Evolutionary conservation across 2,329 filamentous ascomycete species (phyloP).

Genomic region (Clonostachys chloroleuca): DNA sequence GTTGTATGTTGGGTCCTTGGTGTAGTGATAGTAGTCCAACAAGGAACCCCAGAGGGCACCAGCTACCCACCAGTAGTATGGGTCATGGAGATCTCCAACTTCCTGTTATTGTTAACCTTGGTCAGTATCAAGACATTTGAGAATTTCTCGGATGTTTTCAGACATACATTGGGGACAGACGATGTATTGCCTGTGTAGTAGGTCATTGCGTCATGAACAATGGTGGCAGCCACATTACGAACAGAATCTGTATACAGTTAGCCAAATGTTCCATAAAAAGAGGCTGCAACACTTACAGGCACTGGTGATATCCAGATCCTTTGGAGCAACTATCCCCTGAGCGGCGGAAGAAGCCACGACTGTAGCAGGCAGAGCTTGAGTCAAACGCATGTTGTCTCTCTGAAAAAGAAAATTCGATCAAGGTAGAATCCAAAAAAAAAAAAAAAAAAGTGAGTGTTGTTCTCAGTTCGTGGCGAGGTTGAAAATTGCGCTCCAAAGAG

Average conservation of each 20-base stretch:
- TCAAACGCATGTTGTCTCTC: conserved; percentile 14
- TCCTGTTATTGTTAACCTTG: conserved; percentile 22
- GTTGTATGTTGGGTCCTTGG: conserved; percentile 59
- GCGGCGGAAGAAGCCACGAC: conserved; percentile 12
- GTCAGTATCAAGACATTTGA: neutral
- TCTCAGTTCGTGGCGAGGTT: neutral
- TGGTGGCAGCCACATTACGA: conserved; percentile 52
- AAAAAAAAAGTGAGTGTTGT: neutral
- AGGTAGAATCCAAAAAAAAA: neutral
- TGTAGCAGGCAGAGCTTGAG: conserved; percentile 10
- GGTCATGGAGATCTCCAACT: conserved; percentile 58
- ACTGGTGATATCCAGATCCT: conserved; percentile 30
- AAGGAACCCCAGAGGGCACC: conserved; percentile 64
- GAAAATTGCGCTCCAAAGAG: too few species aligned
- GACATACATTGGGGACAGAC: conserved; percentile 37
- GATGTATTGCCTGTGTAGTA: conserved; percentile 61
- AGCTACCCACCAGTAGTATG: conserved; percentile 67
- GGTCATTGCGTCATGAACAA: conserved; percentile 57
- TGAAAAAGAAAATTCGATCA: neutral
- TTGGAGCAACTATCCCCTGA: conserved; percentile 19
- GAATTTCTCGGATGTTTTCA: neutral
- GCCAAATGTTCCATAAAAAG: neutral
- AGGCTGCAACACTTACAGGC: conserved; percentile 17
- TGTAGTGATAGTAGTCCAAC: conserved; percentile 67
- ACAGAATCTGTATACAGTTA: conserved; percentile 47